phyloP scores from a whole-genome alignment of 2,329 filamentous ascomycete genomes.

The Diaporthe citrichinensis region DNA sequence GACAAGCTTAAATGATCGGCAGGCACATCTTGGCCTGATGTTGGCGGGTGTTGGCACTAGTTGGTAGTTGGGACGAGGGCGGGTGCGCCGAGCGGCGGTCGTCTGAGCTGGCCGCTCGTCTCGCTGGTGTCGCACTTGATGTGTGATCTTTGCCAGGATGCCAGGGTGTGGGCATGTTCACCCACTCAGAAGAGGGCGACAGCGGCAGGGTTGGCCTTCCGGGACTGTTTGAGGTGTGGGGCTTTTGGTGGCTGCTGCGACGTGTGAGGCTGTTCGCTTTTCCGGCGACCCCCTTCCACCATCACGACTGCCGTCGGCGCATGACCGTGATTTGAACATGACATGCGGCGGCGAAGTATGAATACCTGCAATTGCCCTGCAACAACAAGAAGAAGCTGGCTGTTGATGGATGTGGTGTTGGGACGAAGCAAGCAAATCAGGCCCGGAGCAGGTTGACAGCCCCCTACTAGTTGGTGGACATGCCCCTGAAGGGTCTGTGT shows the following conservation, averaged over 20 bases:
- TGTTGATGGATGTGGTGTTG: background rate
- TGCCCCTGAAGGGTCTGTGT: conserved; percentile 22
- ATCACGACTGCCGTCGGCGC: background rate
- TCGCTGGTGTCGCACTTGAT: conserved; percentile 37
- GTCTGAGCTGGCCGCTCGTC: conserved; percentile 20
- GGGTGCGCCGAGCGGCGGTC: background rate
- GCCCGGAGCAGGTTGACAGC: background rate
- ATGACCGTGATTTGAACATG: background rate
- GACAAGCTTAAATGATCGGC: conserved; percentile 18
- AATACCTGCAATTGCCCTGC: background rate
- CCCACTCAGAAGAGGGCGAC: background rate
- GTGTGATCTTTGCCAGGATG: conserved; percentile 36
- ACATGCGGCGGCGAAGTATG: conserved; percentile 1
- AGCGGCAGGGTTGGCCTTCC: background rate
- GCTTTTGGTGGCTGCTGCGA: conserved; percentile 1
- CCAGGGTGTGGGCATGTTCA: background rate
- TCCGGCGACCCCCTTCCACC: background rate
- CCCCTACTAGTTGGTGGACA: conserved; percentile 7
- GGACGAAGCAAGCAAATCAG: conserved; percentile 1
- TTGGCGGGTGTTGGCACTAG: background rate
- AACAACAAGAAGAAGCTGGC: background rate
- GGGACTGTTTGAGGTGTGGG: background rate
- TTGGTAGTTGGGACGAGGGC: conserved; percentile 15
- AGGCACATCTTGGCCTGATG: conserved; percentile 16
- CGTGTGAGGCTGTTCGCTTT: conserved; percentile 15